Base-by-base conservation (phyloP, 208 protist species). In the Acanthamoeba polyphaga region DNA sequence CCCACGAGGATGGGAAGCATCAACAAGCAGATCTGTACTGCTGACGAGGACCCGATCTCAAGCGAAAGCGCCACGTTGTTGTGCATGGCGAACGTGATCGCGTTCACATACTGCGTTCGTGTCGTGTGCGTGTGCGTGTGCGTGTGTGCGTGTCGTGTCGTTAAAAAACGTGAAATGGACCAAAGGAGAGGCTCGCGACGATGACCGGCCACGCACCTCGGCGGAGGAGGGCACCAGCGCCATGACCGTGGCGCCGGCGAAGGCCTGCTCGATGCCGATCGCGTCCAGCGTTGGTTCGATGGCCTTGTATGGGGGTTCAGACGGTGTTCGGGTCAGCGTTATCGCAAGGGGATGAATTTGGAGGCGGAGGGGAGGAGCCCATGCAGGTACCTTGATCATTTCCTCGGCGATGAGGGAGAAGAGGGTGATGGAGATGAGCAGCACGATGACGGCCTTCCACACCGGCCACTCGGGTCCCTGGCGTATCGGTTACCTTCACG, bases 171-270 rank as follows among this genome's bases (percentile, higher is more conserved):
- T 12, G 9, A 49, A 49, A 49, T 49, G 46, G 46, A 49, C 46
- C 9, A 49, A 49, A 49, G 46, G 46, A 12, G 46, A 8, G 8
- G 3, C 46, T 49, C 46, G 5, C 24, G 0, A 85, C 2, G 43
- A 27, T 85, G 7, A 8, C 27, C 19, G 24, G 9, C 27, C 4
- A 58, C 32, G 34, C 17, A 85, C 76, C 60, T 98, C 97, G 3
- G 97, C 97, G 7, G 96, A 96, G 19, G 72, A 95, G 17, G 97
- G 97, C 46, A 98, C 94, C 9, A 98, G 70, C 38, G 96, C 97
- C 12, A 98, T 88, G 51, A 98, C 89, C 0, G 97, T 98, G 15
- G 97, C 64, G 38, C 97, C 97, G 27, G 96, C 94, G 58, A 97
- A 97, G 12, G 93, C 55, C 19, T 97, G 95, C 1, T 82, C 90